Percentiles rank a stretch among this genome's conserved stretches.
Evolutionary conservation across 73 alveolate species (phyloP).

Genomic region (Paramecium biaurelia): DNA sequence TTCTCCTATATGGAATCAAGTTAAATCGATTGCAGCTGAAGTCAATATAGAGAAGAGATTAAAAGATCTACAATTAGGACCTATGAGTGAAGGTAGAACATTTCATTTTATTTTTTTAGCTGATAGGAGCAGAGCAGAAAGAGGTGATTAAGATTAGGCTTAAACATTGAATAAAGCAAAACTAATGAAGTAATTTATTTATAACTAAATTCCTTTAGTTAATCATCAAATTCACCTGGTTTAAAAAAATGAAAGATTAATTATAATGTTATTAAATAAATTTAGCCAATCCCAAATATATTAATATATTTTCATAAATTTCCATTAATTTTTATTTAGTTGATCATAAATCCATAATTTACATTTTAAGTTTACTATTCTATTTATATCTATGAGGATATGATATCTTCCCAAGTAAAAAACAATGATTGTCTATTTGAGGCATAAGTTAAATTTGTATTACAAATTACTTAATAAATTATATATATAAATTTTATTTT

Average conservation of each 20-base stretch:
- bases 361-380: no score
- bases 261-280: neutral
- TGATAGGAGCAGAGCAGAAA: constrained; percentile 8
- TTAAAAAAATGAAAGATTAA: neutral
- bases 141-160: constrained; percentile 43
- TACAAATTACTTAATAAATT: no score
- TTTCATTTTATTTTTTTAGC: neutral
- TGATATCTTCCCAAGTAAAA: no score
- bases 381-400: no score
- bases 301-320: neutral
- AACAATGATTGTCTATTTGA: no score
- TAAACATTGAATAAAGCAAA: constrained; percentile 18
- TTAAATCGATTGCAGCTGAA: neutral
- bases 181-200: neutral
- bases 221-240: neutral
- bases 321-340: neutral
- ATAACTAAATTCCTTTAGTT: neutral
- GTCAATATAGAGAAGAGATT: constrained; percentile 47
- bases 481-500: no score
- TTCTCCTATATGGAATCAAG: constrained; percentile 38
- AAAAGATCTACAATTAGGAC: neutral
- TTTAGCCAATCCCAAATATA: neutral
- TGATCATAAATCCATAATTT: neutral
- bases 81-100: neutral
- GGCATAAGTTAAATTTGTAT: no score